Conservation (phyloP, 176 grass and related monocot species). For the Musa beccarii region DNA sequence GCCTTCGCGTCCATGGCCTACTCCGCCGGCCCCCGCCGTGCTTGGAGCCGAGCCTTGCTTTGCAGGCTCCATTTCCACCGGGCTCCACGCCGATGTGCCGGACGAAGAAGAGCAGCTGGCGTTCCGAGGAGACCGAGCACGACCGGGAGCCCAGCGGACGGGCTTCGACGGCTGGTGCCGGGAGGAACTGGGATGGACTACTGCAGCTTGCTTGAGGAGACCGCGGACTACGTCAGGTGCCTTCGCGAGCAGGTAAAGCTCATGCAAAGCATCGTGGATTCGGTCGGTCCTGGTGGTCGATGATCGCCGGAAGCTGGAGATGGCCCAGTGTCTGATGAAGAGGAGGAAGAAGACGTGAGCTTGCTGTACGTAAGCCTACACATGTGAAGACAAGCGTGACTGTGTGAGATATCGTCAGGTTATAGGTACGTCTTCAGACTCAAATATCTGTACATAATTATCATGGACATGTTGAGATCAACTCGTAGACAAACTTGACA, state of each 20-base stretch:
- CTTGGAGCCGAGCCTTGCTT: constrained; percentile 15
- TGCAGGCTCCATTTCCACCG: background rate
- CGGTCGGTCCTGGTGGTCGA: constrained; percentile 28
- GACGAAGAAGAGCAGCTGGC: background rate
- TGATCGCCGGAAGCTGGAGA: too few species aligned
- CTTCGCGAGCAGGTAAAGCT: constrained; percentile 71
- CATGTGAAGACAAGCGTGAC: background rate
- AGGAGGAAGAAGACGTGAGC: background rate
- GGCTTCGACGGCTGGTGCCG: constrained; percentile 53
- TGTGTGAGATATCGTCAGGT: background rate
- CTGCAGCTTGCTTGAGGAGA: constrained; percentile 72
- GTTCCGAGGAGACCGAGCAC: background rate
- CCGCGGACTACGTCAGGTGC: constrained; percentile 65
- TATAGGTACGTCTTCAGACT: too few species aligned
- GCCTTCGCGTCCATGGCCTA: constrained; percentile 10
- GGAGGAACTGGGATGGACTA: constrained; percentile 70
- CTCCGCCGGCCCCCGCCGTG: background rate
- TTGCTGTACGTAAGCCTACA: background rate
- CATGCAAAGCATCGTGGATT: constrained; percentile 73
- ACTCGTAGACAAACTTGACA: background rate
- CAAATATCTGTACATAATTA: background rate
- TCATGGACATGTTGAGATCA: background rate
- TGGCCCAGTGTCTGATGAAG: too few species aligned
- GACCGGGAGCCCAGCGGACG: constrained; percentile 2
- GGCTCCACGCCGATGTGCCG: too few species aligned